A percentile compares a stretch with the other conserved stretches of the same genome.
Evolutionary conservation across 148 eudicot genomes (phyloP).

Genomic region (Nyssa sinensis): DNA sequence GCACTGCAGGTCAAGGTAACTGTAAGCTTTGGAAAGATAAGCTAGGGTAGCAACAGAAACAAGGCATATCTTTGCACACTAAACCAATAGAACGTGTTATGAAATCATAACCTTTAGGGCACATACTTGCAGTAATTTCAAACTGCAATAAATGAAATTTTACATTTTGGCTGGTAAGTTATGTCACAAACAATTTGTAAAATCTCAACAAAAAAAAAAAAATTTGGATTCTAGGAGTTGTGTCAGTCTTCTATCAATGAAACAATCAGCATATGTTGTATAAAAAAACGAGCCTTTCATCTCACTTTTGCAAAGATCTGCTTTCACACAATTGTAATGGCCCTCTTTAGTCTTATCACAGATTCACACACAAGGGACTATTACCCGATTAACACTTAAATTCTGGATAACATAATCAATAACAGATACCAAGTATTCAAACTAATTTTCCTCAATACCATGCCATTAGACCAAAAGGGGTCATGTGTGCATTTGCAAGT

Average conservation of each 20-base stretch:
- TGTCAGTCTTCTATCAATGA: background rate
- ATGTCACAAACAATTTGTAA: background rate
- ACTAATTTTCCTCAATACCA: too few relatives aligned
- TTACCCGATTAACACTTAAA: too few relatives aligned
- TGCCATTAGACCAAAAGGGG: background rate
- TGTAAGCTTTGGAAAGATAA: conserved; percentile 7
- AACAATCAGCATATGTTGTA: background rate
- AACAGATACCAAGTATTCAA: too few relatives aligned
- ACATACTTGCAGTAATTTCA: background rate
- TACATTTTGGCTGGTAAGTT: background rate
- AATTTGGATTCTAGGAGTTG: too few relatives aligned
- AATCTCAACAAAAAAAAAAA: background rate
- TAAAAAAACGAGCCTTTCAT: background rate
- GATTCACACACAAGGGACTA: background rate
- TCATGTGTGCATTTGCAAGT: too few relatives aligned
- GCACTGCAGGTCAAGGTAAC: conserved; percentile 54
- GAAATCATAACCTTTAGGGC: background rate
- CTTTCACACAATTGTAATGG: background rate
- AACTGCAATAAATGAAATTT: background rate
- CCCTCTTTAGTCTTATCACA: too few relatives aligned
- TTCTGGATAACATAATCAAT: too few relatives aligned
- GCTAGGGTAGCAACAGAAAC: background rate
- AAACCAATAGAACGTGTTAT: background rate
- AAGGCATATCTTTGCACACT: background rate
- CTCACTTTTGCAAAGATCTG: too few relatives aligned